These are phyloP conservation scores for Ailanthus altissimus DNA, from an alignment of 345 rosid species.

Conservation along the genomic window DNA sequence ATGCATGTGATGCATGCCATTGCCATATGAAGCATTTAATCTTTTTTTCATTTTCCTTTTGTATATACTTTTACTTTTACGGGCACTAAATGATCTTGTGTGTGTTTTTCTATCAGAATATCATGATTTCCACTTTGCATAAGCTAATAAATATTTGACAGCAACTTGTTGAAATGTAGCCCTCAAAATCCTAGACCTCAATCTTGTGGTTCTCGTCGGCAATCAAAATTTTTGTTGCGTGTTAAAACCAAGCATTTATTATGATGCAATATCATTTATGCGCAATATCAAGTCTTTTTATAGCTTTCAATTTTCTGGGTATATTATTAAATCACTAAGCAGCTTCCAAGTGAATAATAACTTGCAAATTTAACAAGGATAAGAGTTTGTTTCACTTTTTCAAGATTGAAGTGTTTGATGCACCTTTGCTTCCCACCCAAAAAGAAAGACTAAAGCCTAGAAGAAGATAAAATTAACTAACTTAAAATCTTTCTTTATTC, in stretches of 20 bases:
- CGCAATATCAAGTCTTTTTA: background rate
- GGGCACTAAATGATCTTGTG: slow-evolving; percentile 11
- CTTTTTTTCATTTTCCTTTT: slow-evolving; percentile 7
- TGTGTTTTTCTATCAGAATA: slow-evolving; percentile 8
- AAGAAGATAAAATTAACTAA: background rate
- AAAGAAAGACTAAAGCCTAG: background rate
- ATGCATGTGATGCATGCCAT: slow-evolving; percentile 26
- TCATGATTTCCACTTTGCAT: background rate
- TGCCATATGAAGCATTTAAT: background rate
- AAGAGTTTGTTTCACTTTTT: background rate
- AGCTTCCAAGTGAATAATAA: background rate
- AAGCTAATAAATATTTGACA: too few relatives aligned
- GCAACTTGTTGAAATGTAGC: background rate
- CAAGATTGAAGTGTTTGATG: background rate
- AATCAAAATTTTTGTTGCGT: background rate
- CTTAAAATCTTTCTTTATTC: background rate
- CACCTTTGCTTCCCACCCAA: slow-evolving; percentile 8
- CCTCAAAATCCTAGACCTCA: background rate
- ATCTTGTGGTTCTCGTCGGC: slow-evolving; percentile 16
- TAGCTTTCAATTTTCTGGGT: background rate
- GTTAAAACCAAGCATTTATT: too few relatives aligned
- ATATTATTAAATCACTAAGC: background rate
- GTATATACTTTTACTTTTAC: background rate
- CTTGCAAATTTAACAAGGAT: background rate
- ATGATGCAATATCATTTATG: background rate